Evolutionary conservation across 2,329 filamentous ascomycete genomes (phyloP).

Genomic region (Colletotrichum phormii): DNA sequence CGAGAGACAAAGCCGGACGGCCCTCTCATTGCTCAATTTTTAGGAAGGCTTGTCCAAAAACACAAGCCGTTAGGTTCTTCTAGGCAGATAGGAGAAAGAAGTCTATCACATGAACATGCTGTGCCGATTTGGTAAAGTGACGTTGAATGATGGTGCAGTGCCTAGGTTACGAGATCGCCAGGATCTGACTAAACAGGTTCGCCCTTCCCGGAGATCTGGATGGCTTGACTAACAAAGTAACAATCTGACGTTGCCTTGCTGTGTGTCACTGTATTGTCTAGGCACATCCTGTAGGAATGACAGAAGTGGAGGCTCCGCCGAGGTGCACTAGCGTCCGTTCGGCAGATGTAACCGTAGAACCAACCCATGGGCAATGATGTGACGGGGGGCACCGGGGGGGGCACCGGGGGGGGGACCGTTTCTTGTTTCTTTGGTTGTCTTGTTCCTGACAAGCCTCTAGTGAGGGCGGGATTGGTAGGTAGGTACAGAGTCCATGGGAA

Average conservation of each 20-base stretch:
- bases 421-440: not conserved
- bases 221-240: constrained; percentile 1
- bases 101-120: constrained; percentile 3
- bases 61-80: constrained; percentile 5
- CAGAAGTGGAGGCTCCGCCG: not conserved
- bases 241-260: not conserved
- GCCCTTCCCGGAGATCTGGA: not conserved
- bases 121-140: not conserved
- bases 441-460: not conserved
- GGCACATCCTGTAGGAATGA: not conserved
- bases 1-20: not conserved
- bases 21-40: constrained; percentile 25
- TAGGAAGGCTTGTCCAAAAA: constrained; percentile 25
- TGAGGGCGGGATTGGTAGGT: too few species aligned
- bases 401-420: too few species aligned
- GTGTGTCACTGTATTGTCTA: not conserved
- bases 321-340: constrained; percentile 3
- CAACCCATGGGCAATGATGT: not conserved
- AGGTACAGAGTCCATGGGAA: too few species aligned
- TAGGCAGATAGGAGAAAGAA: constrained; percentile 27
- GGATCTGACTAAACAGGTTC: not conserved
- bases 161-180: not conserved
- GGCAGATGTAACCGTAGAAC: not conserved
- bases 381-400: not conserved
- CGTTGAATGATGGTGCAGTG: not conserved